Base-by-base conservation (phyloP, 805 yeast species). In the Starmerella vitae region DNA sequence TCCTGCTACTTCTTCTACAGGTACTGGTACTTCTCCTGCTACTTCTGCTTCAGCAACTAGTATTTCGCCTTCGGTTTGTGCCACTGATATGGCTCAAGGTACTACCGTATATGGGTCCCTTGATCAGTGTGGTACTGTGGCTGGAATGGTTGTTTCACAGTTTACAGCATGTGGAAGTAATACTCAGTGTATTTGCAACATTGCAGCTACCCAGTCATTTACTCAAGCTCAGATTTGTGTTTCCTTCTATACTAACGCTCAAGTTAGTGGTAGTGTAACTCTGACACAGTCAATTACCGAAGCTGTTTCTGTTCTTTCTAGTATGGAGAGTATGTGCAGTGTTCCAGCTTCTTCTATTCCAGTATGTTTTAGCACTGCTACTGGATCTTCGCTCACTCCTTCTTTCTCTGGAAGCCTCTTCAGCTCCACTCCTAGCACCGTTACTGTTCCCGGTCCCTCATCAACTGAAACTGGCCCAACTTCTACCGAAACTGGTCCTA, bases 41-140 rank as follows among this genome's bases (percentile, higher is more conserved):
- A 13, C 28, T 6, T 20, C 34, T 31, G 17, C 25, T 17, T 15
- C 33, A n/a, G 15, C 8, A 18, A 6, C 34, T 4, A 18, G 14
- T 19, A 5, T 21, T n/a, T n/a, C 33, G 13, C 9, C 18, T 15
- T 6, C 33, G 6, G 8, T n/a, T 6, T 36, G 43, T 21, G 25
- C 30, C 20, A 26, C 35, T 10, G 28, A 33, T 21, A 7, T 36
- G 31, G 30, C 36, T 13, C 32, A 36, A 19, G 44, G 44, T 7
- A 30, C 40, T 9, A 8, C 35, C 2, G 3, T 33, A 10, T 36
- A 36, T 21, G 44, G 44, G 3, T 21, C 28, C 15, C 29, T 33
- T n/a, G 40, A 36, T 13, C 40, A 41, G 26, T 41, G 44, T 19
- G 40, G 44, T 3, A 33, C 40, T 2, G 32, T 41, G 3, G 28